A percentile compares a stretch with the other conserved stretches of the same genome.
These are phyloP conservation scores for Lunularia cruciata DNA, from an alignment of 225 moss, liverwort and hornwort species.

Conservation along the genomic window DNA sequence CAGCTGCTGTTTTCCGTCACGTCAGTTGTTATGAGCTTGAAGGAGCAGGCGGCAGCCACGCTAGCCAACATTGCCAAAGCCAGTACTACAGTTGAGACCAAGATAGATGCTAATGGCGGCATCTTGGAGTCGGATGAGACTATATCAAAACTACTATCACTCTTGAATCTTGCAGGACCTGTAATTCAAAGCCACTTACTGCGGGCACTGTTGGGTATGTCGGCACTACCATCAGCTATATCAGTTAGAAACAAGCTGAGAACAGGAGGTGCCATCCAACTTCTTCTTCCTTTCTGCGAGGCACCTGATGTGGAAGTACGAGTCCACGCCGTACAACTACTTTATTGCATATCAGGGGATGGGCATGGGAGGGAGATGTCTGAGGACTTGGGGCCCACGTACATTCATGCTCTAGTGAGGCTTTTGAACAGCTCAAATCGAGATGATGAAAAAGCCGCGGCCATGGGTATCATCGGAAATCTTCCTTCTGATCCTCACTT, in stretches of 20 bases:
- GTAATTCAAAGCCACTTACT: conserved; percentile 81
- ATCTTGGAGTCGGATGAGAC: conserved; percentile 87
- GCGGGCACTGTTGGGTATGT: conserved; percentile 86
- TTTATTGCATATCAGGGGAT: conserved; percentile 80
- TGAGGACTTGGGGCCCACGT: conserved; percentile 63
- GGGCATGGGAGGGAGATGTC: conserved; percentile 79
- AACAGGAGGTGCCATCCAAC: conserved; percentile 77
- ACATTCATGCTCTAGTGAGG: conserved; percentile 64
- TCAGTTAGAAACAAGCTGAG: conserved; percentile 70
- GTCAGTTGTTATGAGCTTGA: conserved; percentile 85
- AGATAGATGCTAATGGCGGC: conserved; percentile 57
- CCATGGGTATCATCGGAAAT: conserved; percentile 77
- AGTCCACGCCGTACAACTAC: conserved; percentile 70
- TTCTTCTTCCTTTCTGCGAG: conserved; percentile 88
- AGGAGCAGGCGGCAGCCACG: conserved; percentile 84
- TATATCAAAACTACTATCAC: conserved; percentile 74
- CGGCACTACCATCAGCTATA: conserved; percentile 52
- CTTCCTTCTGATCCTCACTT: conserved; percentile 61
- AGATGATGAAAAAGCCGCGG: conserved; percentile 82
- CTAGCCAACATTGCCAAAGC: conserved; percentile 85
- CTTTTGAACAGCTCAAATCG: conserved; percentile 49
- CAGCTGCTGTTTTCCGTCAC: conserved; percentile 91
- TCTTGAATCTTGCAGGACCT: conserved; percentile 79
- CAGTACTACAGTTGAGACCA: conserved; percentile 57
- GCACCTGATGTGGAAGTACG: conserved; percentile 59